Conservation (phyloP, 2,329 filamentous ascomycete genomes). For the Neopestalotiopsis sp. region DNA sequence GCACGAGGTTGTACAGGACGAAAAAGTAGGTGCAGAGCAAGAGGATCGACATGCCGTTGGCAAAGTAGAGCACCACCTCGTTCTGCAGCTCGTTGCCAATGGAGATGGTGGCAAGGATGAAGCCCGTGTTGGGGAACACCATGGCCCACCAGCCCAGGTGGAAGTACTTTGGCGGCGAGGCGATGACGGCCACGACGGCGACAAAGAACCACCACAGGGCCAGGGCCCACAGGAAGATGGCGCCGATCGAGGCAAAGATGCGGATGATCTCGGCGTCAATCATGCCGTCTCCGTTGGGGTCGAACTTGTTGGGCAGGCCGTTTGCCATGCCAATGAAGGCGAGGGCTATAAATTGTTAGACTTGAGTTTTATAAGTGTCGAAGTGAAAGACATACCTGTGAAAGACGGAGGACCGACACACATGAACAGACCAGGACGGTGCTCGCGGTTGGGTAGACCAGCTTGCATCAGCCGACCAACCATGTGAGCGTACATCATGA, state of each 20-base stretch:
- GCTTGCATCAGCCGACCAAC: constrained; percentile 73
- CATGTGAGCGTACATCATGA: constrained; percentile 77
- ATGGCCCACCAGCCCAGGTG: constrained; percentile 70
- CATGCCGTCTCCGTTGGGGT: constrained; percentile 48
- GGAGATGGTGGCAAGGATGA: constrained; percentile 61
- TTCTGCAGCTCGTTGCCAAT: constrained; percentile 56
- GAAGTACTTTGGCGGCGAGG: constrained; percentile 54
- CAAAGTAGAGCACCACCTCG: constrained; percentile 51
- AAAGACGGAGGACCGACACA: constrained; percentile 77
- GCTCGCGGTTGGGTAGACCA: constrained; percentile 64
- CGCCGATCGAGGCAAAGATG: constrained; percentile 52
- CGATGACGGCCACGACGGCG: constrained; percentile 45
- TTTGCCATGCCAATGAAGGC: constrained; percentile 73
- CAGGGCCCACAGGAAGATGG: constrained; percentile 70
- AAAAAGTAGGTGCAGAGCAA: constrained; percentile 48
- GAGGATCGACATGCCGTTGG: constrained; percentile 55
- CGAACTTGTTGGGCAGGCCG: constrained; percentile 54
- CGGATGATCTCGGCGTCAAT: constrained; percentile 50
- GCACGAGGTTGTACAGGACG: constrained; percentile 50
- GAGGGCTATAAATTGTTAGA: constrained; percentile 39
- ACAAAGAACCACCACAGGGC: constrained; percentile 64
- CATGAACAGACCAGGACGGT: constrained; percentile 75
- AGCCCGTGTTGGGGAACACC: constrained; percentile 67
- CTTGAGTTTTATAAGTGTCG: background rate
- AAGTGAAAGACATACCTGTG: constrained; percentile 51